A percentile compares a stretch with the other conserved stretches of the same genome.
These are phyloP conservation scores for Blastobotrys proliferans DNA, from an alignment of 1,139 yeast species.

Conservation along the genomic window DNA sequence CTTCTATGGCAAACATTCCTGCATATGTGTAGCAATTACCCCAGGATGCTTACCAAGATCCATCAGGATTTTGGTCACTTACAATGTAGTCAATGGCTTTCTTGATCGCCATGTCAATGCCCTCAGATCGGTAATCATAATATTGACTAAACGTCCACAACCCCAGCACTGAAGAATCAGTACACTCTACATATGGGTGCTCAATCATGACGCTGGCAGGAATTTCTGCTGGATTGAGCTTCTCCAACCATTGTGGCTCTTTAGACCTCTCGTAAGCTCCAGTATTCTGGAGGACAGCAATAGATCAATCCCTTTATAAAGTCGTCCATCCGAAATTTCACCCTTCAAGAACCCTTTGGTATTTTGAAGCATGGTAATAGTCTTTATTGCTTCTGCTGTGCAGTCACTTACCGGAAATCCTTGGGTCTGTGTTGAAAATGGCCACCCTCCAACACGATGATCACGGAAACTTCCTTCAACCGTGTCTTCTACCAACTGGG, in stretches of 20 bases:
- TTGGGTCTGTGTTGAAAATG: slow-evolving; percentile 91
- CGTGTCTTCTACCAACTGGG: slow-evolving; percentile 83
- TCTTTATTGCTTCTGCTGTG: slow-evolving; percentile 93
- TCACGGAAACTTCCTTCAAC: slow-evolving; percentile 79
- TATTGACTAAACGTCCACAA: slow-evolving; percentile 71
- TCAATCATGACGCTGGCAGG: slow-evolving; percentile 98
- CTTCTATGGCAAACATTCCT: slow-evolving; percentile 96
- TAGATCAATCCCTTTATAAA: slow-evolving; percentile 70
- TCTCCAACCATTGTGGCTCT: slow-evolving; percentile 72
- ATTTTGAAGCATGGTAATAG: slow-evolving; percentile 84
- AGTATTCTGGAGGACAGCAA: slow-evolving; percentile 68
- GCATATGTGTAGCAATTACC: slow-evolving; percentile 97
- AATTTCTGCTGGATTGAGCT: slow-evolving; percentile 92
- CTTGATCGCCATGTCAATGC: slow-evolving; percentile 62
- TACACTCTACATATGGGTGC: slow-evolving; percentile 96
- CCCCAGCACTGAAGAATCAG: slow-evolving; percentile 91
- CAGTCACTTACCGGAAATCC: slow-evolving; percentile 97
- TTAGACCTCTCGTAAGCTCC: slow-evolving; percentile 83
- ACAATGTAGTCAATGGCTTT: slow-evolving; percentile 75
- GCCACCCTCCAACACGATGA: slow-evolving; percentile 89
- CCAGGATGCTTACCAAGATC: slow-evolving; percentile 99
- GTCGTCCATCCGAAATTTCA: slow-evolving; percentile 49
- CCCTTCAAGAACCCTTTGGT: slow-evolving; percentile 47
- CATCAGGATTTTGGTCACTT: slow-evolving; percentile 66
- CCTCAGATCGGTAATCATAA: slow-evolving; percentile 56